Conservation (phyloP, 345 rosid genomes). For the Acer yangbiense region DNA sequence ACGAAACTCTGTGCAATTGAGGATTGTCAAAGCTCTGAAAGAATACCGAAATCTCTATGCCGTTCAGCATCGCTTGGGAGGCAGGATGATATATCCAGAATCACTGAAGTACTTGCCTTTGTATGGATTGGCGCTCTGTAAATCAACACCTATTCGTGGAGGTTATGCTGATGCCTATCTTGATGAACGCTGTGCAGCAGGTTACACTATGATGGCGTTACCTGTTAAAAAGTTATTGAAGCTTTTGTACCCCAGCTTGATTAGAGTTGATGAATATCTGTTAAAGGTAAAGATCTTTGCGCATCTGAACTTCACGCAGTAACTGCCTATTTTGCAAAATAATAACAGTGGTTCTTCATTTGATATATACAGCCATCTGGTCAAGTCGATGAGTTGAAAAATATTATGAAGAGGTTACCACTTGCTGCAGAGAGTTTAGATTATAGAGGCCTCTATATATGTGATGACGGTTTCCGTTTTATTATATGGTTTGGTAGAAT, state of each 20-base stretch:
- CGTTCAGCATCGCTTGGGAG: constrained; percentile 95
- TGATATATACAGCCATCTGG: constrained; percentile 63
- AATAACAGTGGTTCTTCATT: constrained; percentile 20
- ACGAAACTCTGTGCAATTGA: constrained; percentile 66
- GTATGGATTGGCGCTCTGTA: constrained; percentile 85
- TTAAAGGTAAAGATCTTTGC: constrained; percentile 51
- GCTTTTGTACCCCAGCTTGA: constrained; percentile 81
- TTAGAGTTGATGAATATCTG: constrained; percentile 84
- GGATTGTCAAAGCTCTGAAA: constrained; percentile 86
- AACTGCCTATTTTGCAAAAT: constrained; percentile 3
- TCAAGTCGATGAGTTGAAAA: constrained; percentile 43
- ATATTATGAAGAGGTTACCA: constrained; percentile 55
- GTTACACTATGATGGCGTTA: constrained; percentile 94
- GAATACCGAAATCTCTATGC: constrained; percentile 90
- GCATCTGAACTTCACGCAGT: neutral
- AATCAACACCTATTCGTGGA: constrained; percentile 85
- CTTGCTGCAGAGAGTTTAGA: constrained; percentile 86
- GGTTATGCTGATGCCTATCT: constrained; percentile 85
- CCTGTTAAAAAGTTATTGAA: constrained; percentile 87
- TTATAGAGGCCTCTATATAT: constrained; percentile 88
- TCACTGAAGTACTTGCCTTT: constrained; percentile 78
- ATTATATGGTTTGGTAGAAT: constrained; percentile 93
- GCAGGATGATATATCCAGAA: constrained; percentile 94
- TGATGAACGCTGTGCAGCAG: constrained; percentile 94
- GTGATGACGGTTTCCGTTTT: constrained; percentile 85